These are phyloP conservation scores for Pelargonium fulgidum DNA, from an alignment of 441 rosid genomes.

Conservation along the genomic window DNA sequence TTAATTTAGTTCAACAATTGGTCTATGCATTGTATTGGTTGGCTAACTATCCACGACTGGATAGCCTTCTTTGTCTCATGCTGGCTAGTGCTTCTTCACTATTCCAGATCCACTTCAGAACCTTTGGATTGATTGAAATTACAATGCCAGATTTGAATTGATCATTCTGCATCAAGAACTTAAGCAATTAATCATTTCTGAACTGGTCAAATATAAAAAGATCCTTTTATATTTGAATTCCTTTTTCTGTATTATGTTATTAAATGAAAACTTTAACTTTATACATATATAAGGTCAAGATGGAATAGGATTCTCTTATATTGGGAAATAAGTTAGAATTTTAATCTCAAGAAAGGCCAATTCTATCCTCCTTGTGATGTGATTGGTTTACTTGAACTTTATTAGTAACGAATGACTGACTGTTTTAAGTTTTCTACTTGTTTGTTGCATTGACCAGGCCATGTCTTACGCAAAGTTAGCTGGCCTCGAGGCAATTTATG, in stretches of 20 bases:
- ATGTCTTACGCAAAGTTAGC: conserved; percentile 9
- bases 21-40: conserved; percentile 5
- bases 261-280: too few species aligned
- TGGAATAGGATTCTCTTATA: neutral
- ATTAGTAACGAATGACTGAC: conserved; percentile 7
- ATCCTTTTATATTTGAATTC: conserved; percentile 4
- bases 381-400: conserved; percentile 2
- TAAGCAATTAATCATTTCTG: neutral
- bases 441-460: conserved; percentile 24
- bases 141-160: neutral
- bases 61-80: too few species aligned
- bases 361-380: neutral
- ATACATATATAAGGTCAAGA: too few species aligned
- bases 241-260: conserved; percentile 25
- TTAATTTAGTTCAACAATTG: neutral
- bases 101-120: too few species aligned
- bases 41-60: neutral
- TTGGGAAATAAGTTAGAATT: neutral
- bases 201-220: neutral
- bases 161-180: neutral
- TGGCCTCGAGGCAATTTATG: conserved; percentile 56
- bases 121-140: neutral
- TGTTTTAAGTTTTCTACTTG: neutral
- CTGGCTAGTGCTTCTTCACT: too few species aligned
- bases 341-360: neutral